phyloP scores from a whole-genome alignment of 192 early-diverging fungal species.

The Coemansia sp. region DNA sequence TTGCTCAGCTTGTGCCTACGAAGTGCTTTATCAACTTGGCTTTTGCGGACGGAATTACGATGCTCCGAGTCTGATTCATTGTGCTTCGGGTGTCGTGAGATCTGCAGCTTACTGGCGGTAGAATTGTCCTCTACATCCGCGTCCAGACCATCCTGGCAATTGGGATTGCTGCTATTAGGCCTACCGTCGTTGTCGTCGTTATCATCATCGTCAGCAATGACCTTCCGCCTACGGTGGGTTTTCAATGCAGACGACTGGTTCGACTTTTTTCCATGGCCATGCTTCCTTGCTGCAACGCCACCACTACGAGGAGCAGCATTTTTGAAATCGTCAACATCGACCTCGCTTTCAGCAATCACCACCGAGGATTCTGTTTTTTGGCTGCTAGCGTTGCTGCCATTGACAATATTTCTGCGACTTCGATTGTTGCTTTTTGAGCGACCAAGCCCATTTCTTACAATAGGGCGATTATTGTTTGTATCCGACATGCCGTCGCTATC shows the following conservation, averaged over 20 bases:
- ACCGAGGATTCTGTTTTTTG: conserved; percentile 2
- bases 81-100: neutral
- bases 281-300: neutral
- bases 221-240: conserved; percentile 21
- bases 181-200: conserved; percentile 8
- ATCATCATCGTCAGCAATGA: conserved; percentile 43
- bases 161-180: neutral
- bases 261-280: neutral
- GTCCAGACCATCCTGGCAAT: neutral
- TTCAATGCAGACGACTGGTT: conserved; percentile 15
- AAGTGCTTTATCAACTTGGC: conserved; percentile 3
- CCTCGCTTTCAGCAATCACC: conserved; percentile 29
- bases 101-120: neutral
- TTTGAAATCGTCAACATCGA: conserved; percentile 28
- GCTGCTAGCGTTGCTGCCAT: neutral
- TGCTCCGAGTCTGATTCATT: neutral
- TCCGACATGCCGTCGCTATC: neutral
- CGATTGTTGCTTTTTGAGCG: conserved; percentile 3
- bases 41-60: neutral
- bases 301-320: neutral
- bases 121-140: conserved; percentile 20
- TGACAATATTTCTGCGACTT: neutral
- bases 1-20: conserved; percentile 20
- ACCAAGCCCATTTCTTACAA: conserved; percentile 27
- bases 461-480: conserved; percentile 21